Base-by-base conservation (phyloP, 352 stramenopile species). In the Globisporangium parvum region DNA sequence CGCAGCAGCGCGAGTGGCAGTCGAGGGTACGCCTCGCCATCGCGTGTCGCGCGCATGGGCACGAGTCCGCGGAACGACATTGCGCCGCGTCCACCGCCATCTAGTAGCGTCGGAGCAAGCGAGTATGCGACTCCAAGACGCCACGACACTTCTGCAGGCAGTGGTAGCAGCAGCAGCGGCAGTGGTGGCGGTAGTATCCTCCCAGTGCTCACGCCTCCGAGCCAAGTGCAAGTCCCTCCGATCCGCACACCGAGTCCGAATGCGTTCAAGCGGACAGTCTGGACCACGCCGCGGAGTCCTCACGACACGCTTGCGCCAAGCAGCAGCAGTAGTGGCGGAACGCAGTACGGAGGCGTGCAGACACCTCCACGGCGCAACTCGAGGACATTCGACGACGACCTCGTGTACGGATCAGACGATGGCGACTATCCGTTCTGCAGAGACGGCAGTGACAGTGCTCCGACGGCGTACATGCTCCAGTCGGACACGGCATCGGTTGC, bases 221-320 rank as follows among this genome's bases (percentile, higher is more conserved):
- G 28, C 0, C 53, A 58, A 1, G 51, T 35, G n/a, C 49, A 53
- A 18, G 55, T 51, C 2, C 23, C 45, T 12, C 49, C 54, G 15
- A 47, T 55, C 23, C 58, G 53, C 0, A 48, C 45, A 1, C 61
- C 61, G 10, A 64, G 65, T 26, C 54, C 59, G 11, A 79, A 63
- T 28, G 54, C 65, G 5, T 76, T 67, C 53, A 78, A 77, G 48
- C 62, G 68, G 11, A 67, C 40, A 5, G 77, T 67, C 6, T 89
- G 76, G 76, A 74, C 73, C 14, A 81, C 68, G 1, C 70, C 76
- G 8, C 70, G 75, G 23, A 55, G 62, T 24, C 44, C 65, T 0
- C 6, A 28, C 1, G 47, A 54, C 12, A 4, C 46, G 12, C 15
- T 44, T 44, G 39, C 39, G 5, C 8, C 39, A 18, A 31, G 28